Evolutionary conservation across 2,329 filamentous ascomycete species (phyloP), one percentile per base, ranked within the genome.

Genomic region (Monilinia fructicola): DNA sequence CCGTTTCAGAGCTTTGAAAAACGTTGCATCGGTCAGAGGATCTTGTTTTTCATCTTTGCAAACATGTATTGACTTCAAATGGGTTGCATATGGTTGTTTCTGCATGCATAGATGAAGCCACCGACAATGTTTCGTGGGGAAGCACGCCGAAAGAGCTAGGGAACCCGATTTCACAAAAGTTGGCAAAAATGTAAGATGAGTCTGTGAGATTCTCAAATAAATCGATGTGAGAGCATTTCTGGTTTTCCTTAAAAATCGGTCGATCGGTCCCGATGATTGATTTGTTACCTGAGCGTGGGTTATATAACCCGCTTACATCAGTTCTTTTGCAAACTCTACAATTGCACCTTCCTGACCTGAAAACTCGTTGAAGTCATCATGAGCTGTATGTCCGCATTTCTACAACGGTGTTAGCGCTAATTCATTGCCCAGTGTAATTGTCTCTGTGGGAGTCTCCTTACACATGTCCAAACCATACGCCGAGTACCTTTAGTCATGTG

Each of bases 241-340:
- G 14, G 26, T 6, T 9, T 23, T 56, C n/a, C n/a, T 23, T 23
- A 14, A 14, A 21, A 26, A 3, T n/a, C 35, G 28, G 21, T n/a
- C 4, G 6, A 18, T 31, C 10, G 18, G 28, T 11, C 18, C 18
- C 14, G 11, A 21, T 46, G 40, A 18, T 31, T 28, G 42, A n/a
- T 6, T 46, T 59, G 56, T 28, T 28, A 46, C 44, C 5, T n/a
- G 56, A 9, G 56, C 40, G 28, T 44, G 38, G 6, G 40, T 59
- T n/a, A 59, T 59, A 23, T 48, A 59, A 40, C 56, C 56, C 28
- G 56, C 40, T 35, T 59, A 10, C 56, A 59, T 59, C 40, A 59
- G 14, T 16, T 35, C 40, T 16, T 59, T 46, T 7, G 56, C 56
- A 12, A 59, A 35, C 28, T 59, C 40, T n/a, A 23, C 40, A 23